A percentile compares a stretch with the other conserved stretches of the same genome.
These are phyloP conservation scores for Leccinum pseudoinsigne DNA, from an alignment of 1,284 basidiomycete genomes.

Conservation along the genomic window DNA sequence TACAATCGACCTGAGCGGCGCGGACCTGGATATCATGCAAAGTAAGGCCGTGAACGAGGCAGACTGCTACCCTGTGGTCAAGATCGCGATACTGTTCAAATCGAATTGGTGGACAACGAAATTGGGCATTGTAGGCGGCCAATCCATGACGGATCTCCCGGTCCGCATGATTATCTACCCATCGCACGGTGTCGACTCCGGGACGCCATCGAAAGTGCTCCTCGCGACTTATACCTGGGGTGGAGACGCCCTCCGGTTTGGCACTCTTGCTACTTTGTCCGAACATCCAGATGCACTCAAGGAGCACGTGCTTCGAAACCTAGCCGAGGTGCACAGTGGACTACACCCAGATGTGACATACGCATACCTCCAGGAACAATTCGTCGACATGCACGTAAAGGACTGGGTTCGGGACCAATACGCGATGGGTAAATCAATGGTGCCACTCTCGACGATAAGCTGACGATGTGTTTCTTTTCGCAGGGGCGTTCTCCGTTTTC, in stretches of 20 bases:
- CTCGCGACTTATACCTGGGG: conserved; percentile 12
- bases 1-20: conserved; percentile 15
- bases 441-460: not conserved
- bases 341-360: conserved; percentile 11
- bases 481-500: not conserved
- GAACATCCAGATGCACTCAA: not conserved
- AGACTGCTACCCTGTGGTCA: conserved; percentile 11
- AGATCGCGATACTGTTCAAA: conserved; percentile 37
- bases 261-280: conserved; percentile 4
- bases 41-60: conserved; percentile 14
- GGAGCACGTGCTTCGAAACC: conserved; percentile 17
- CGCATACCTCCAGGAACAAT: conserved; percentile 5
- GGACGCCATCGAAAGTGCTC: conserved; percentile 11
- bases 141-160: conserved; percentile 37
- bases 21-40: conserved; percentile 15
- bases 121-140: conserved; percentile 30
- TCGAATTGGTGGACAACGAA: conserved; percentile 36
- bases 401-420: conserved; percentile 14
- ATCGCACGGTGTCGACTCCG: conserved; percentile 32
- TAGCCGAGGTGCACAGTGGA: not conserved
- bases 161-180: conserved; percentile 38
- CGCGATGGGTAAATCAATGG: conserved; percentile 12
- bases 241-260: conserved; percentile 9
- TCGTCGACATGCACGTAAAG: conserved; percentile 12
- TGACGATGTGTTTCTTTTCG: not conserved